Percentiles rank a stretch among this genome's conserved stretches.
Conservation (phyloP, 306 rosid species). For the Dryas alaskensis region DNA sequence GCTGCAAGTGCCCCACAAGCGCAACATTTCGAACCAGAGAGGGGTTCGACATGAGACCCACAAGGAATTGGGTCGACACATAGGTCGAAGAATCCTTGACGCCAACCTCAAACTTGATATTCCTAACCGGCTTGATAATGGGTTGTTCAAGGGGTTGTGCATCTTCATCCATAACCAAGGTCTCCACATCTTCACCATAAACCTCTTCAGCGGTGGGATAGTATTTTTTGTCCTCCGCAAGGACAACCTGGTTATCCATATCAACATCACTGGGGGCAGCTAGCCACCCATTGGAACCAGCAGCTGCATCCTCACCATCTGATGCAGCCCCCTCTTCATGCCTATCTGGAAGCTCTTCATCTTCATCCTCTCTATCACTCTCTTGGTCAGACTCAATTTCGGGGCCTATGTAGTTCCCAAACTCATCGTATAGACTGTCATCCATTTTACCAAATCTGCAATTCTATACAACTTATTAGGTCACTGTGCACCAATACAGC, state of each 20-base stretch:
- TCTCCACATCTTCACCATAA: constrained; percentile 92
- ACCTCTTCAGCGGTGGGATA: constrained; percentile 96
- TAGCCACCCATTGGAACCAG: constrained; percentile 68
- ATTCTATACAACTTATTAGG: not conserved
- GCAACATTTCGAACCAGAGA: constrained; percentile 77
- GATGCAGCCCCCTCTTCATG: constrained; percentile 42
- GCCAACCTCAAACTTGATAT: constrained; percentile 84
- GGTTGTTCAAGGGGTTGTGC: constrained; percentile 85
- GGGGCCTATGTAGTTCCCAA: constrained; percentile 97
- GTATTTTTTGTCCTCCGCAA: constrained; percentile 95
- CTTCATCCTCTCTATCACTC: constrained; percentile 70
- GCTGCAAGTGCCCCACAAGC: constrained; percentile 87
- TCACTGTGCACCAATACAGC: not conserved
- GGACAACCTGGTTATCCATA: constrained; percentile 82
- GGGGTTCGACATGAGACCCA: constrained; percentile 96
- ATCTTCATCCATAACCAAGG: constrained; percentile 97
- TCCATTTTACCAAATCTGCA: constrained; percentile 56
- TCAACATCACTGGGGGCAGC: constrained; percentile 62
- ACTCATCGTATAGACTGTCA: constrained; percentile 91
- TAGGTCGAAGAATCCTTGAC: constrained; percentile 94
- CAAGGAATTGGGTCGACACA: constrained; percentile 72
- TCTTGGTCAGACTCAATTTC: constrained; percentile 91
- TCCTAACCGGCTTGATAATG: constrained; percentile 71
- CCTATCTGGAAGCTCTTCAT: constrained; percentile 59
- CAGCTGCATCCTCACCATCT: constrained; percentile 54